These are phyloP conservation scores for Glebionis coronaria DNA, from an alignment of 129 eudicot genomes.

Conservation along the genomic window DNA sequence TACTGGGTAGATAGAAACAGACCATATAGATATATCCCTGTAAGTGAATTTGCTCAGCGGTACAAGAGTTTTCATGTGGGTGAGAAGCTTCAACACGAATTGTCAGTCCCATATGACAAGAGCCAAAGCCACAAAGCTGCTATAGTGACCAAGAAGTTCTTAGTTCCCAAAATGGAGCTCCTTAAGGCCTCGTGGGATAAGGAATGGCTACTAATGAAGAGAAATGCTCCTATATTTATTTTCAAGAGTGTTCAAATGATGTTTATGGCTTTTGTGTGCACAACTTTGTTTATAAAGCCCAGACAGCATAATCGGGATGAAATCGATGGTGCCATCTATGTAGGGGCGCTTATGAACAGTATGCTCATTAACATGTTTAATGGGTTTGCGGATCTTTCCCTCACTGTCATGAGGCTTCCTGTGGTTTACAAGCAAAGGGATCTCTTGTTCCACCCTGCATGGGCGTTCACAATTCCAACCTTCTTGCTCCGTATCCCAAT, in stretches of 20 bases:
- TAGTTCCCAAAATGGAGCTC: conserved; percentile 62
- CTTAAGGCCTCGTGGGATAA: conserved; percentile 75
- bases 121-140: conserved; percentile 58
- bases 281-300: conserved; percentile 68
- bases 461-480: conserved; percentile 74
- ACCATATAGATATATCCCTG: conserved; percentile 59
- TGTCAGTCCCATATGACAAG: conserved; percentile 66
- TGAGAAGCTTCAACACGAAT: conserved; percentile 46
- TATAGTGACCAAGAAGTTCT: conserved; percentile 47
- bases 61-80: conserved; percentile 80
- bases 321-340: conserved; percentile 59
- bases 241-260: conserved; percentile 67
- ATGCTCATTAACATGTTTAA: conserved; percentile 74
- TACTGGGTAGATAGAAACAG: conserved; percentile 70
- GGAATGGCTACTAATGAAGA: conserved; percentile 71
- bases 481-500: conserved; percentile 69
- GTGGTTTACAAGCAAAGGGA: conserved; percentile 97
- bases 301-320: conserved; percentile 44
- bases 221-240: conserved; percentile 64
- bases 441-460: conserved; percentile 74
- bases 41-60: conserved; percentile 48
- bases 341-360: conserved; percentile 64
- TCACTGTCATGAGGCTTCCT: conserved; percentile 71
- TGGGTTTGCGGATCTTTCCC: conserved; percentile 72
- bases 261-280: conserved; percentile 48